A percentile compares a stretch with the other conserved stretches of the same genome.
Conservation (phyloP, 768 basidiomycete genomes). For the Cyclocybe cylindracea region DNA sequence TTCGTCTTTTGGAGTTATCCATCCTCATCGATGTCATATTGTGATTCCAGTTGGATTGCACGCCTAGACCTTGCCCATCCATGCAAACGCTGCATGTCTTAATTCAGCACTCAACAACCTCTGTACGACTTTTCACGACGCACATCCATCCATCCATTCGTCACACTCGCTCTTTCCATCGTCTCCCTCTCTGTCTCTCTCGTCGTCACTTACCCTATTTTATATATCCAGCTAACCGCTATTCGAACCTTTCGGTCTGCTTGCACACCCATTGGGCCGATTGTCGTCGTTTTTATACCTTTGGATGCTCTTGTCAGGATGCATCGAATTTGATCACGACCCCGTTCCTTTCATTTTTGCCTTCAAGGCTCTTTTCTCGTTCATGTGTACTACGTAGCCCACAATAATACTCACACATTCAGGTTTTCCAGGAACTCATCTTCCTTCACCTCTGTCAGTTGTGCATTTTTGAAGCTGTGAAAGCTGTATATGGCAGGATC, state of each 20-base stretch:
- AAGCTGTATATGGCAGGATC: neutral
- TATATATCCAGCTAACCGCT: constrained; percentile 24
- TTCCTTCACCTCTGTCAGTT: neutral
- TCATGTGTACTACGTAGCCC: constrained; percentile 25
- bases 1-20: constrained; percentile 2
- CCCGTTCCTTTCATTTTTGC: constrained; percentile 12
- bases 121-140: neutral
- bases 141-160: neutral
- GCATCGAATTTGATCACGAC: constrained; percentile 16
- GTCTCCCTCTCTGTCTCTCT: constrained; percentile 13
- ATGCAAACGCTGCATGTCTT: constrained; percentile 16
- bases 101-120: constrained; percentile 14
- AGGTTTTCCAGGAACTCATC: constrained; percentile 8
- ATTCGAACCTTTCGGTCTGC: constrained; percentile 14
- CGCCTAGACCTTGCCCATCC: constrained; percentile 16
- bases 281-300: constrained; percentile 20
- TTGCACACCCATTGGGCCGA: constrained; percentile 4
- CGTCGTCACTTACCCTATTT: constrained; percentile 7
- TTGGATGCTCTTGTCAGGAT: constrained; percentile 19
- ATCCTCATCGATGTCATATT: neutral
- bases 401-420: neutral
- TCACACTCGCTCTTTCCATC: constrained; percentile 12
- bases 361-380: constrained; percentile 11
- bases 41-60: constrained; percentile 9
- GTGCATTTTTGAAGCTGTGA: neutral